These are phyloP conservation scores for Erysimum cheiranthoides DNA, from an alignment of 345 rosid species.

Conservation along the genomic window DNA sequence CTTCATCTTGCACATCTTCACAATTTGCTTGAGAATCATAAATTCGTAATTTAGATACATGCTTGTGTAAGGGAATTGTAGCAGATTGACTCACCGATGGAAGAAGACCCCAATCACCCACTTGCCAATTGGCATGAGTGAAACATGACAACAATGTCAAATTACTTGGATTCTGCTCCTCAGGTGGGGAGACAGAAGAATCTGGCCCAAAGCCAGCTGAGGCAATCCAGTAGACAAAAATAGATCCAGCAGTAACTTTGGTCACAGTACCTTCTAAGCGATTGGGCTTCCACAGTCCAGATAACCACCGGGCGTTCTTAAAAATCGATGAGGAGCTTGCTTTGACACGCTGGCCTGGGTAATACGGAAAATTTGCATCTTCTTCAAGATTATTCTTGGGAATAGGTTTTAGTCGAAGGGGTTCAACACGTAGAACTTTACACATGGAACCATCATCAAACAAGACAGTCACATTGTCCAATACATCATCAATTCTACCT, in stretches of 20 bases:
- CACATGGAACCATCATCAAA: conserved; percentile 96
- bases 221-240: conserved; percentile 94
- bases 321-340: conserved; percentile 87
- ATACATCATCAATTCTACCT: conserved; percentile 90
- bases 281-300: conserved; percentile 89
- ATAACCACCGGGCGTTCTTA: conserved; percentile 80
- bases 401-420: conserved; percentile 74
- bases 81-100: conserved; percentile 57
- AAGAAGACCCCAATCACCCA: conserved; percentile 91
- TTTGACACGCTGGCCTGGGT: conserved; percentile 95
- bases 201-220: conserved; percentile 92
- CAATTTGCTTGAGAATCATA: conserved; percentile 52
- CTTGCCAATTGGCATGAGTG: conserved; percentile 94
- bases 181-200: conserved; percentile 86
- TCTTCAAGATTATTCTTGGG: conserved; percentile 80
- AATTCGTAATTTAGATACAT: conserved; percentile 59
- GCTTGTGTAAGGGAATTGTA: conserved; percentile 54
- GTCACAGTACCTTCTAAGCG: conserved; percentile 93
- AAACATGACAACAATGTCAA: conserved; percentile 85
- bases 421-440: conserved; percentile 87
- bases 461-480: conserved; percentile 91
- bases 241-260: conserved; percentile 84
- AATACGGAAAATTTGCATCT: conserved; percentile 77
- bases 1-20: conserved; percentile 60
- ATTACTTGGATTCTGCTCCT: conserved; percentile 90